phyloP scores from a whole-genome alignment of 2,329 filamentous ascomycete genomes.

The Diaporthe vexans region DNA sequence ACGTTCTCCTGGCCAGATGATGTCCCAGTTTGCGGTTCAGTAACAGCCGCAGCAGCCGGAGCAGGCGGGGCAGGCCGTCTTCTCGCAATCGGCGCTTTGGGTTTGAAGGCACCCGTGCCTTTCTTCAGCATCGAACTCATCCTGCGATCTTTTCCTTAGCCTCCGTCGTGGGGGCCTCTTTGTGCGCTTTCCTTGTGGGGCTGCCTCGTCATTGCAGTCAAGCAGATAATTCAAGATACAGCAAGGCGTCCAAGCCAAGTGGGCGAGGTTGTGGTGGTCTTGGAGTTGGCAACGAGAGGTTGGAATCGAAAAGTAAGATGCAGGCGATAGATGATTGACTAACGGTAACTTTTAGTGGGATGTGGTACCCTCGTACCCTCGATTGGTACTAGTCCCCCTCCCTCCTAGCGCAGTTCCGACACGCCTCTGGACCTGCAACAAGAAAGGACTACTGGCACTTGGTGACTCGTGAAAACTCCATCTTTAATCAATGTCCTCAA shows the following conservation, averaged over 20 bases:
- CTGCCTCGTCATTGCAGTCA: conserved; percentile 37
- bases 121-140: conserved; percentile 81
- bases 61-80: conserved; percentile 58
- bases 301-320: conserved; percentile 8
- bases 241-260: conserved; percentile 1
- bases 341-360: conserved; percentile 20
- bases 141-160: conserved; percentile 48
- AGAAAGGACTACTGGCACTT: conserved; percentile 33
- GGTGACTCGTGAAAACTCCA: conserved; percentile 42
- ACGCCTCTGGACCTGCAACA: conserved; percentile 25
- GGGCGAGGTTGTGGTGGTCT: not conserved
- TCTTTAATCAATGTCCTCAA: conserved; percentile 48
- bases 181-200: conserved; percentile 12
- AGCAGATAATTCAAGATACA: conserved; percentile 3
- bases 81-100: conserved; percentile 73
- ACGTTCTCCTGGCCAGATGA: conserved; percentile 34
- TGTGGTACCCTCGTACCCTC: conserved; percentile 25
- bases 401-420: conserved; percentile 24
- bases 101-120: conserved; percentile 74
- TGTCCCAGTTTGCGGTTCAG: conserved; percentile 43
- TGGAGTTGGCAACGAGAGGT: not conserved
- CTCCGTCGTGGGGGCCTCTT: conserved; percentile 36
- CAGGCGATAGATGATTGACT: not conserved
- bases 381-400: conserved; percentile 37
- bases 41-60: conserved; percentile 41